Evolutionary conservation across 768 basidiomycete genomes (phyloP).

Genomic region (Lentinula boryana): DNA sequence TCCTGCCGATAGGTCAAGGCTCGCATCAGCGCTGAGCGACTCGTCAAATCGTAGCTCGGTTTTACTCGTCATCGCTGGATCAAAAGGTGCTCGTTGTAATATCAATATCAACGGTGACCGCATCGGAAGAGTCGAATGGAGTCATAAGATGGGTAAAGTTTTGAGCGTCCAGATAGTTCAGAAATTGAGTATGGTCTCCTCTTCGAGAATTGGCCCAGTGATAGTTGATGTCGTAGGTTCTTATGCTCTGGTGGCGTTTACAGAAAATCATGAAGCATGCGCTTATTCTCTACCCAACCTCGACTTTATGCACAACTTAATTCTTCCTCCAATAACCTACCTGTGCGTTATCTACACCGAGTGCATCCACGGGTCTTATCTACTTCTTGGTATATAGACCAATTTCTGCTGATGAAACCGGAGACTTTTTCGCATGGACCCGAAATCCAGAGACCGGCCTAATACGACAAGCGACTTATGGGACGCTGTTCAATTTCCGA

Average conservation of each 20-base stretch:
- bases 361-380: neutral
- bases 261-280: slow-evolving; percentile 39
- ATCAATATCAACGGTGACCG: slow-evolving; percentile 61
- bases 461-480: slow-evolving; percentile 37
- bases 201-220: neutral
- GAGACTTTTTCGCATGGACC: slow-evolving; percentile 49
- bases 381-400: slow-evolving; percentile 15
- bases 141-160: slow-evolving; percentile 41
- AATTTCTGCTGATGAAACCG: slow-evolving; percentile 39
- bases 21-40: slow-evolving; percentile 28
- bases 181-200: slow-evolving; percentile 44
- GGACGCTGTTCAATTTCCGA: slow-evolving; percentile 54
- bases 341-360: slow-evolving; percentile 21
- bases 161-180: slow-evolving; percentile 50
- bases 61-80: slow-evolving; percentile 42
- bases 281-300: slow-evolving; percentile 62
- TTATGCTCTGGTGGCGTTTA: slow-evolving; percentile 51
- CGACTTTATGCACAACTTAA: slow-evolving; percentile 45
- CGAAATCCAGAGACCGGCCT: slow-evolving; percentile 25
- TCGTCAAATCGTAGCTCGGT: slow-evolving; percentile 15
- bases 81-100: slow-evolving; percentile 51
- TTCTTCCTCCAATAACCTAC: slow-evolving; percentile 25
- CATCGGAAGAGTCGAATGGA: slow-evolving; percentile 64
- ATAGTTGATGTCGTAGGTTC: slow-evolving; percentile 26
- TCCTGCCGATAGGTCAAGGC: slow-evolving; percentile 36